phyloP scores from a whole-genome alignment of 306 rosid genomes.

The Vachellia collinsii region DNA sequence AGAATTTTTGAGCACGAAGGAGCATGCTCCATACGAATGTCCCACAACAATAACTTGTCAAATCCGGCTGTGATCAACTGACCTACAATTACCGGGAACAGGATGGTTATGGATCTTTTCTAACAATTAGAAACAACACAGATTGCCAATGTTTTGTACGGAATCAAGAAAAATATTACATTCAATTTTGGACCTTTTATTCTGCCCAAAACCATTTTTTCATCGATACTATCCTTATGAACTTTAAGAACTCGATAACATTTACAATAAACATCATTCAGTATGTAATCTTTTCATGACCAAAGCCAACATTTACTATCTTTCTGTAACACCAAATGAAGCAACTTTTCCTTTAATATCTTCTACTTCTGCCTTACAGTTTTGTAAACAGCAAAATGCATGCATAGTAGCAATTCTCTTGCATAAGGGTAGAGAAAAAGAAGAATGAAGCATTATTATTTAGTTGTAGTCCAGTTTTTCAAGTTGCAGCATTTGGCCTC shows the following conservation, averaged over 20 bases:
- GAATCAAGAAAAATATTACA: not conserved
- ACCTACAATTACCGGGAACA: conserved; percentile 47
- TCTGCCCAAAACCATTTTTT: conserved; percentile 13
- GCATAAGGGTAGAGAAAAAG: not conserved
- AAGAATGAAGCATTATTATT: not conserved
- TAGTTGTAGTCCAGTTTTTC: not conserved
- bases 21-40: conserved; percentile 54
- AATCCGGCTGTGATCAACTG: conserved; percentile 77
- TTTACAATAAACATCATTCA: conserved; percentile 10
- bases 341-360: not conserved
- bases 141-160: not conserved
- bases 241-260: conserved; percentile 1
- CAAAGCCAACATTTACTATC: conserved; percentile 5
- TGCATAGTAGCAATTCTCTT: conserved; percentile 9
- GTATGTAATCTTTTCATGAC: conserved; percentile 11
- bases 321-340: not conserved
- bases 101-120: conserved; percentile 9
- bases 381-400: conserved; percentile 3
- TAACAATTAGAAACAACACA: conserved; percentile 1
- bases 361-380: not conserved
- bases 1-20: conserved; percentile 42
- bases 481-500: conserved; percentile 8
- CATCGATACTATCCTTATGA: conserved; percentile 14
- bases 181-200: not conserved
- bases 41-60: conserved; percentile 76